Evolutionary conservation across 306 rosid genomes (phyloP).

Genomic region (Hippophae gyantsensis): DNA sequence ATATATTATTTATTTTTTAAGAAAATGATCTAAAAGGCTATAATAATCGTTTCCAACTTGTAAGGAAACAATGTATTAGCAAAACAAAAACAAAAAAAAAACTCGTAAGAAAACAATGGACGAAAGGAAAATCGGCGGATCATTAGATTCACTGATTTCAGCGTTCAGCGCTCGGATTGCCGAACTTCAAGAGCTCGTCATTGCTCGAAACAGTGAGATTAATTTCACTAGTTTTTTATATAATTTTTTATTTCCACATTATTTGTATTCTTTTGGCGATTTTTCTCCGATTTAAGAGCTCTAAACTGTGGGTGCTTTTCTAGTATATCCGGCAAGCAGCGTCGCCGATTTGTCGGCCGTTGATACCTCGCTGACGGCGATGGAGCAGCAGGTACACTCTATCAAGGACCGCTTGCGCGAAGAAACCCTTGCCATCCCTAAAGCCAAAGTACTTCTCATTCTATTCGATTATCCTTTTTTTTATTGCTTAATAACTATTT

Average conservation of each 20-base stretch:
- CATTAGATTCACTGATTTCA: slow-evolving; percentile 50
- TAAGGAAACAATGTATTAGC: too few relatives aligned
- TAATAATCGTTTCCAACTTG: too few relatives aligned
- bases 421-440: slow-evolving; percentile 75
- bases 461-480: not conserved
- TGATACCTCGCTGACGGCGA: slow-evolving; percentile 54
- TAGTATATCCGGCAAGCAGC: slow-evolving; percentile 79
- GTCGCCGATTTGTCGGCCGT: slow-evolving; percentile 63
- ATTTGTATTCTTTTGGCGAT: not conserved
- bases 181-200: slow-evolving; percentile 80
- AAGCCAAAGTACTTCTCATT: slow-evolving; percentile 48
- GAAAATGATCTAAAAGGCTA: too few relatives aligned
- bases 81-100: too few relatives aligned
- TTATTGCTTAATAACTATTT: not conserved
- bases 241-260: not conserved
- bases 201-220: slow-evolving; percentile 70
- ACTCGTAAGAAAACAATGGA: slow-evolving; percentile 30
- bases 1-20: not conserved
- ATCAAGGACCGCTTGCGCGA: slow-evolving; percentile 74
- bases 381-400: slow-evolving; percentile 84
- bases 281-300: not conserved
- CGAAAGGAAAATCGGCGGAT: slow-evolving; percentile 43
- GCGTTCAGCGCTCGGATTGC: slow-evolving; percentile 61
- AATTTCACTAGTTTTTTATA: not conserved
- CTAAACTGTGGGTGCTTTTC: not conserved